These are phyloP conservation scores for Asterionellopsis glacialis DNA, from an alignment of 108 stramenopile species.

Conservation along the genomic window DNA sequence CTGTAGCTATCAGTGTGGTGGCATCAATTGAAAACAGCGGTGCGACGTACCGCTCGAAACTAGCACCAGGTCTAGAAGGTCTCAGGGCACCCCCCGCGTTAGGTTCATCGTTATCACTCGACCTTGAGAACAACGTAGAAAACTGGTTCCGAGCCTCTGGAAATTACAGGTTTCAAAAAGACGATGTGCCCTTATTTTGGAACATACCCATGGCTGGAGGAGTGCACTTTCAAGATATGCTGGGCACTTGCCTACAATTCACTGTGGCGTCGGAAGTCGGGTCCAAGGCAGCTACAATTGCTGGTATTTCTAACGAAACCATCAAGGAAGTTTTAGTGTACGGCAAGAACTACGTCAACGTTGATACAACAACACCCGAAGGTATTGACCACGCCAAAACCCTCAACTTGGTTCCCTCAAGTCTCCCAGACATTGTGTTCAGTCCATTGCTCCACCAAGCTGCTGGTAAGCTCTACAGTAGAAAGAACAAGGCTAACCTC, in stretches of 20 bases:
- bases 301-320: background rate
- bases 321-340: background rate
- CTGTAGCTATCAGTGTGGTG: background rate
- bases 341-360: constrained; percentile 13
- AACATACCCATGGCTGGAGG: background rate
- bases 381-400: constrained; percentile 11
- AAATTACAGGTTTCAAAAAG: background rate
- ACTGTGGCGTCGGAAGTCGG: background rate
- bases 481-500: background rate
- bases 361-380: constrained; percentile 8
- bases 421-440: constrained; percentile 7
- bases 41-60: background rate
- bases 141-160: constrained; percentile 1
- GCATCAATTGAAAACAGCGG: background rate
- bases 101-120: background rate
- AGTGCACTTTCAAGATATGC: background rate
- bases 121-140: background rate
- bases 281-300: background rate
- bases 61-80: background rate
- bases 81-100: background rate
- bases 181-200: constrained; percentile 30
- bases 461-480: background rate
- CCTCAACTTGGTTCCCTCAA: constrained; percentile 5
- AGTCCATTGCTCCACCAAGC: constrained; percentile 5
- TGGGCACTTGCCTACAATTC: background rate